phyloP scores from a whole-genome alignment of 345 rosid genomes.

The Rhizophora mangle region DNA sequence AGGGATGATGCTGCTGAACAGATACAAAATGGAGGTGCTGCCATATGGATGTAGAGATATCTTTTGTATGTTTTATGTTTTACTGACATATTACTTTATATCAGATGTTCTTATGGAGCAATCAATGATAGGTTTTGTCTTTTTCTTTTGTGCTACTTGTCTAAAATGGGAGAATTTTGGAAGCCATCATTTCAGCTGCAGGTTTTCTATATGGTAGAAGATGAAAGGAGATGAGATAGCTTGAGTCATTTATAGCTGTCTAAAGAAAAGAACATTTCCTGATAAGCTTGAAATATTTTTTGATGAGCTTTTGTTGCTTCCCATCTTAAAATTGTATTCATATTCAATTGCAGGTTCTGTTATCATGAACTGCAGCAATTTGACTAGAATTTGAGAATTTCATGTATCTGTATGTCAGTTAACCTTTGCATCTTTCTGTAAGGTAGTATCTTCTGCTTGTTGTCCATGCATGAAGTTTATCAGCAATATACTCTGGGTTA shows the following conservation, averaged over 20 bases:
- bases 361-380: background rate
- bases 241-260: background rate
- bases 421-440: background rate
- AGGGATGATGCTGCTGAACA: constrained; percentile 1
- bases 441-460: background rate
- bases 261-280: background rate
- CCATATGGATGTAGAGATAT: background rate
- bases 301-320: background rate
- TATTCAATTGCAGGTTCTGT: constrained; percentile 11
- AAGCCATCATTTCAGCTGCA: constrained; percentile 7
- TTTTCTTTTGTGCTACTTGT: background rate
- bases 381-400: constrained; percentile 3
- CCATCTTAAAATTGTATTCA: constrained; percentile 3
- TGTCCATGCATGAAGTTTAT: background rate
- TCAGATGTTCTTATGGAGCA: background rate
- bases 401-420: constrained; percentile 3
- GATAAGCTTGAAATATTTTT: too few relatives aligned
- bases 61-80: background rate
- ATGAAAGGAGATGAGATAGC: background rate
- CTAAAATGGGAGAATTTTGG: background rate
- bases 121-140: constrained; percentile 8
- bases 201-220: constrained; percentile 12
- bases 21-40: constrained; percentile 1
- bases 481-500: too few relatives aligned
- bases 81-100: constrained; percentile 1